Conservation (phyloP, 2,329 filamentous ascomycete species). For the Calycina herbarum region DNA sequence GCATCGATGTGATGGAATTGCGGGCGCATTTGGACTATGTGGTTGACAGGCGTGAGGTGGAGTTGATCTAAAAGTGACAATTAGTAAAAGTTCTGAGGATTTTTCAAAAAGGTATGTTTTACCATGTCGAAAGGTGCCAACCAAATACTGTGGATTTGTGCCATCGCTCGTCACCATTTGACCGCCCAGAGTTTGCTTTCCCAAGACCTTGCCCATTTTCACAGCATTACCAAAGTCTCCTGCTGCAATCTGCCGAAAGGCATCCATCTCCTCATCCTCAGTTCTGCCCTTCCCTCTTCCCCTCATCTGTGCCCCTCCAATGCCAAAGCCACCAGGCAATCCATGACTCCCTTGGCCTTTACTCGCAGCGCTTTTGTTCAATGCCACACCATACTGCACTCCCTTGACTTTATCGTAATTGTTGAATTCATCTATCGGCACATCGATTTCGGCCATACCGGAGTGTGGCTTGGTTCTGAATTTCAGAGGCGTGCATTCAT, state of each 20-base stretch:
- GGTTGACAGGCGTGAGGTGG: slow-evolving; percentile 80
- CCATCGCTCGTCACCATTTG: slow-evolving; percentile 70
- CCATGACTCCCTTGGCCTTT: slow-evolving; percentile 67
- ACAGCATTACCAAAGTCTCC: slow-evolving; percentile 53
- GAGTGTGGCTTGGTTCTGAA: slow-evolving; percentile 80
- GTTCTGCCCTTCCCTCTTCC: slow-evolving; percentile 43
- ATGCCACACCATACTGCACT: slow-evolving; percentile 75
- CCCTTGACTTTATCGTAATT: slow-evolving; percentile 87
- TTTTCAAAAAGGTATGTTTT: slow-evolving; percentile 37
- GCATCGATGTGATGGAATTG: slow-evolving; percentile 94
- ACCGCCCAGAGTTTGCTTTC: slow-evolving; percentile 82
- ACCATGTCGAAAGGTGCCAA: slow-evolving; percentile 88
- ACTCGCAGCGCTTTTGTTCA: slow-evolving; percentile 54
- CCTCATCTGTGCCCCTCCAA: slow-evolving; percentile 45
- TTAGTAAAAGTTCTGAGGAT: slow-evolving; percentile 4
- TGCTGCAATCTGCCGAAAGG: slow-evolving; percentile 13
- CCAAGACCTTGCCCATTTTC: slow-evolving; percentile 69
- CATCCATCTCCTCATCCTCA: slow-evolving; percentile 48
- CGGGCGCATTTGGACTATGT: slow-evolving; percentile 84
- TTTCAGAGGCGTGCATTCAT: slow-evolving; percentile 61
- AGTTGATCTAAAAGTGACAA: slow-evolving; percentile 63
- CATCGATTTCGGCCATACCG: slow-evolving; percentile 87
- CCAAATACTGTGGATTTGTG: slow-evolving; percentile 68
- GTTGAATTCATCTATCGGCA: slow-evolving; percentile 67
- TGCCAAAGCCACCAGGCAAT: slow-evolving; percentile 71